Evolutionary conservation across 257 asterid genomes (phyloP), one percentile per base, ranked within the genome.

Genomic region (Penstemon newberryi): DNA sequence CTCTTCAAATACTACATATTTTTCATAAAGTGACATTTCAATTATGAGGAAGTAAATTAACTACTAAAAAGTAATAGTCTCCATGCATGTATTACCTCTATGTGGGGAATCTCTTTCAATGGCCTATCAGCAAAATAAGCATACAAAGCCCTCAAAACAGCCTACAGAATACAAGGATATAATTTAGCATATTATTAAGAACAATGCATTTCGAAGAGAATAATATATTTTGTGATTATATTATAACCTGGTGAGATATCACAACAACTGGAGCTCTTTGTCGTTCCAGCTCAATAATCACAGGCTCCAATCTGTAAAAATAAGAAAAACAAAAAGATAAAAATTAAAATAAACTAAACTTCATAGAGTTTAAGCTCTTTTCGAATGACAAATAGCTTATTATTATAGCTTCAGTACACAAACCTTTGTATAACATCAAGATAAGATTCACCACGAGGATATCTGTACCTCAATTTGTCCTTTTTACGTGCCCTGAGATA

Each of bases 121-220:
- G 99, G 99, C 82, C 97, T 84, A 80, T 94, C 99, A 33, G 97
- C 97, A 82, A 94, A 94, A 80, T 94, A 94, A 73, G 99, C 95
- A 76, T 94, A 94, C 81, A 94, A 77, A 69, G 99, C 97, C 80
- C 99, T 82, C 89, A 94, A 78, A 51, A 94, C 97, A 2, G 97
- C 99, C 99, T 94, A 46, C 63, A 73, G 74, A 65, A 74, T 57
- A 15, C 51, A 7, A 72, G 73, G 13, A 65, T 25, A 54, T 67
- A 71, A 73, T 69, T 70, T 46, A 72, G 74, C 60, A 47, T 55
- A 66, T 36, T 50, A 66, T 36, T 71, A 77, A 68, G 73, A 61
- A 56, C 61, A 43, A 60, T 11, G 68, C 37, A 6, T 56, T 67
- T 52, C 3, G 12, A 51, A 62, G 73, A 55, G 76, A 72, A n/a